These are phyloP conservation scores for Forsythia viridissima DNA, from an alignment of 257 asterid species.

Conservation along the genomic window DNA sequence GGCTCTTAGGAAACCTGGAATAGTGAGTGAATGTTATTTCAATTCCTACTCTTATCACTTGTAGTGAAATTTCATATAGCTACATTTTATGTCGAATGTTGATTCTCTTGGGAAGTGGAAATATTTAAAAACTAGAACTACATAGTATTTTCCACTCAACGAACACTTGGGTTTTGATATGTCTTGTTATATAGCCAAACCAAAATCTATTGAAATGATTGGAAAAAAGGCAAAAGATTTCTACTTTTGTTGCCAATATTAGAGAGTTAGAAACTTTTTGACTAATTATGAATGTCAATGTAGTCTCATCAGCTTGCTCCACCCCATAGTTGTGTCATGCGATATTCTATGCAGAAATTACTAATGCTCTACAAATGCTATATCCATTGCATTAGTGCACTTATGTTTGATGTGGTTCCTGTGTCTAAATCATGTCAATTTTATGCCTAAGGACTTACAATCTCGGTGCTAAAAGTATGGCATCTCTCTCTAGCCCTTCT, in stretches of 20 bases:
- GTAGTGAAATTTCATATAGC: background rate
- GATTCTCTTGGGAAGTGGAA: background rate
- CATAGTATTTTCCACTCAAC: background rate
- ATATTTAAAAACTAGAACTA: background rate
- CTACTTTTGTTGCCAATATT: background rate
- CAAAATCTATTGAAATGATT: background rate
- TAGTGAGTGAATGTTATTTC: background rate
- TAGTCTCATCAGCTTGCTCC: background rate
- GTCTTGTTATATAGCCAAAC: background rate
- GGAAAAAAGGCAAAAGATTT: background rate
- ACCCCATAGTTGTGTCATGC: background rate
- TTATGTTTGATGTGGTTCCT: background rate
- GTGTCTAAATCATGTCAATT: background rate
- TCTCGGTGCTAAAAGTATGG: background rate
- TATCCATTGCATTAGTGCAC: background rate
- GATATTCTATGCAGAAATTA: background rate
- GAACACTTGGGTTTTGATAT: background rate
- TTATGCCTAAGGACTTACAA: background rate
- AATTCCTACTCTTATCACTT: background rate
- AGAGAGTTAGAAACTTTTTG: background rate
- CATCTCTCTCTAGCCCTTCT: background rate
- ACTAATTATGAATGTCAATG: background rate
- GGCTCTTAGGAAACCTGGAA: background rate
- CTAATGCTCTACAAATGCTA: background rate
- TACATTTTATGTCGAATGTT: background rate